phyloP scores from a whole-genome alignment of 148 eudicot species.

The Hydrangea macrophylla region DNA sequence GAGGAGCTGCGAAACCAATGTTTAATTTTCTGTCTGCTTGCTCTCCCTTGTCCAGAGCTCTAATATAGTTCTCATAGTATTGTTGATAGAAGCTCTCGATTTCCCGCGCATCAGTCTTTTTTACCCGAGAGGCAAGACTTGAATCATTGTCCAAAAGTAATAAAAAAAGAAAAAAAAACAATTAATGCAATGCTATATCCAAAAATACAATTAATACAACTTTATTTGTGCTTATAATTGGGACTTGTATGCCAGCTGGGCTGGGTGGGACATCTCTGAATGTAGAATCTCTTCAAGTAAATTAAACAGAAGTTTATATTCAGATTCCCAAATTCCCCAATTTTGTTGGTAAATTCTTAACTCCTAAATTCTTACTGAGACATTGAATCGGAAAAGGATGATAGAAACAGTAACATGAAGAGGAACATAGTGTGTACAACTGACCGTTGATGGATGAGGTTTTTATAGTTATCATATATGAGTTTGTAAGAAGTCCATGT shows the following conservation, averaged over 20 bases:
- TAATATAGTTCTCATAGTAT: constrained; percentile 73
- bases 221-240: not conserved
- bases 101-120: constrained; percentile 89
- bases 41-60: constrained; percentile 81
- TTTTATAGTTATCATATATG: too few relatives aligned
- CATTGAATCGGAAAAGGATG: too few relatives aligned
- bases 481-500: too few relatives aligned
- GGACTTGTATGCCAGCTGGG: not conserved
- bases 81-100: constrained; percentile 88
- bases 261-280: too few relatives aligned
- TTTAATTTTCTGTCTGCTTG: constrained; percentile 58
- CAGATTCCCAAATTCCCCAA: not conserved
- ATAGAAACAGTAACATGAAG: too few relatives aligned
- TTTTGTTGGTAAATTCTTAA: not conserved
- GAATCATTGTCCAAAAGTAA: constrained; percentile 77
- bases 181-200: too few relatives aligned
- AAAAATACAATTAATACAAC: too few relatives aligned
- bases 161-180: too few relatives aligned
- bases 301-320: too few relatives aligned
- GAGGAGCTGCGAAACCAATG: not conserved
- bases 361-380: not conserved
- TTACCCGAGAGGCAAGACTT: constrained; percentile 64
- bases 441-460: too few relatives aligned
- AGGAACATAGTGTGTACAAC: too few relatives aligned
- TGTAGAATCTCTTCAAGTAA: not conserved